These are phyloP conservation scores for Podospora comata DNA, from an alignment of 495 filamentous ascomycete species.

Conservation along the genomic window DNA sequence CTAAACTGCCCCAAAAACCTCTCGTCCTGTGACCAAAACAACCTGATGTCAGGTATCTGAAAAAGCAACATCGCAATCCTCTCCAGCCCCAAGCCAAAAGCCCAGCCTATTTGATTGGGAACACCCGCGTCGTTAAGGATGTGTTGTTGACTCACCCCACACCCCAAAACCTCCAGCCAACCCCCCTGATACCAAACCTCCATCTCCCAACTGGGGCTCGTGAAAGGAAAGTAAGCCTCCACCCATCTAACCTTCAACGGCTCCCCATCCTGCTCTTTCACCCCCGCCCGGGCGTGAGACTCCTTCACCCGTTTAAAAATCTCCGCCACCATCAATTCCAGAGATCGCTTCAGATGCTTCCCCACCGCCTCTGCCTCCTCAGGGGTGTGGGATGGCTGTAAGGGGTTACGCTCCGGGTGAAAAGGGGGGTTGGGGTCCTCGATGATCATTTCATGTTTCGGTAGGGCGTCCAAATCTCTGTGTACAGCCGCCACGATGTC, in stretches of 20 bases:
- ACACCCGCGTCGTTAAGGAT: slow-evolving; percentile 73
- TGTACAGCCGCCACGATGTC: slow-evolving; percentile 62
- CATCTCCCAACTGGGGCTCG: slow-evolving; percentile 89
- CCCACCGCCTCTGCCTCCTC: slow-evolving; percentile 81
- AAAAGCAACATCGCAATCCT: slow-evolving; percentile 96
- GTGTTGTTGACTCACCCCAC: slow-evolving; percentile 82
- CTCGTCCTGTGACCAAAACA: slow-evolving; percentile 87
- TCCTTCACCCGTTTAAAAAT: slow-evolving; percentile 74
- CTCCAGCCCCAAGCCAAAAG: slow-evolving; percentile 90
- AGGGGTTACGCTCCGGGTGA: slow-evolving; percentile 76
- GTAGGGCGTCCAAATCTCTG: slow-evolving; percentile 65
- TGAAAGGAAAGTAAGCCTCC: slow-evolving; percentile 96
- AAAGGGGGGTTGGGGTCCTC: slow-evolving; percentile 81
- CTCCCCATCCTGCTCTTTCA: slow-evolving; percentile 46
- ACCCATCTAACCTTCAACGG: slow-evolving; percentile 89
- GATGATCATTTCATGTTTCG: slow-evolving; percentile 67
- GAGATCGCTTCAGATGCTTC: slow-evolving; percentile 81
- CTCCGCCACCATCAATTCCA: slow-evolving; percentile 84
- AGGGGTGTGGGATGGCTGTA: slow-evolving; percentile 68
- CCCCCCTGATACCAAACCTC: slow-evolving; percentile 93
- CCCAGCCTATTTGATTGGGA: slow-evolving; percentile 81
- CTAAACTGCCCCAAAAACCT: slow-evolving; percentile 81
- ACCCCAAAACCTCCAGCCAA: slow-evolving; percentile 94
- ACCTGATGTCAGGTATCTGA: slow-evolving; percentile 91
- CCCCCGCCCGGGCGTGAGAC: slow-evolving; percentile 39